Evolutionary conservation across 306 rosid species (phyloP).

Genomic region (Cicer pinnatifidum): DNA sequence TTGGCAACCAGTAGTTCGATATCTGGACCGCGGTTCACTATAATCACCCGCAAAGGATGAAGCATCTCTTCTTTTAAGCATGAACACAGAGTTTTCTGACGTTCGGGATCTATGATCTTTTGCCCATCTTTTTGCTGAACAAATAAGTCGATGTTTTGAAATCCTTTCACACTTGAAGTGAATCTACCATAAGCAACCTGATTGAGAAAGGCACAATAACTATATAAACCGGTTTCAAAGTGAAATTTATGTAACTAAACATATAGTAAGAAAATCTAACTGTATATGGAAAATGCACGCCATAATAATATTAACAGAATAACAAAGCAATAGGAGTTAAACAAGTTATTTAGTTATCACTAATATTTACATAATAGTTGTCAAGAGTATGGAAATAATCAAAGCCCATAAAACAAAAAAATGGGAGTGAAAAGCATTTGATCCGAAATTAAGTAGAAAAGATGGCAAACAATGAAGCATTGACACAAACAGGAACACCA

Average conservation of each 20-base stretch:
- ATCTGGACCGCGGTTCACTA: slow-evolving; percentile 81
- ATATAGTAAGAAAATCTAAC: not conserved
- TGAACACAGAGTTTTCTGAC: slow-evolving; percentile 63
- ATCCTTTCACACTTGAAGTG: slow-evolving; percentile 60
- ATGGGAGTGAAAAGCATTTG: not conserved
- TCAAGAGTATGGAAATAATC: not conserved
- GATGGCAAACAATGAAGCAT: not conserved
- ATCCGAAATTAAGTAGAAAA: not conserved
- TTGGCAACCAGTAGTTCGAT: slow-evolving; percentile 82
- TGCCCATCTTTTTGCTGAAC: slow-evolving; percentile 68
- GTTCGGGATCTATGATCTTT: slow-evolving; percentile 73
- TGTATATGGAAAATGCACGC: slow-evolving; percentile 13
- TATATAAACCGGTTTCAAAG: not conserved
- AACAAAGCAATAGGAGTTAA: too few species aligned
- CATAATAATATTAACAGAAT: slow-evolving; percentile 27
- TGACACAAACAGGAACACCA: too few species aligned
- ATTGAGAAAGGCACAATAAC: slow-evolving; percentile 29
- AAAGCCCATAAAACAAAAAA: not conserved
- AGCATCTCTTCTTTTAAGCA: slow-evolving; percentile 74
- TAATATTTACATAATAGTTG: not conserved
- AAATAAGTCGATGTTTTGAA: slow-evolving; percentile 69
- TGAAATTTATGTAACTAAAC: not conserved
- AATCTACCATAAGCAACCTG: slow-evolving; percentile 79
- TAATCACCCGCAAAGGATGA: slow-evolving; percentile 72
- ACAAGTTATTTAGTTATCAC: not conserved